Percentiles rank a stretch among this genome's conserved stretches.
Evolutionary conservation across 768 basidiomycete genomes (phyloP).

Genomic region (Russula vinacea): DNA sequence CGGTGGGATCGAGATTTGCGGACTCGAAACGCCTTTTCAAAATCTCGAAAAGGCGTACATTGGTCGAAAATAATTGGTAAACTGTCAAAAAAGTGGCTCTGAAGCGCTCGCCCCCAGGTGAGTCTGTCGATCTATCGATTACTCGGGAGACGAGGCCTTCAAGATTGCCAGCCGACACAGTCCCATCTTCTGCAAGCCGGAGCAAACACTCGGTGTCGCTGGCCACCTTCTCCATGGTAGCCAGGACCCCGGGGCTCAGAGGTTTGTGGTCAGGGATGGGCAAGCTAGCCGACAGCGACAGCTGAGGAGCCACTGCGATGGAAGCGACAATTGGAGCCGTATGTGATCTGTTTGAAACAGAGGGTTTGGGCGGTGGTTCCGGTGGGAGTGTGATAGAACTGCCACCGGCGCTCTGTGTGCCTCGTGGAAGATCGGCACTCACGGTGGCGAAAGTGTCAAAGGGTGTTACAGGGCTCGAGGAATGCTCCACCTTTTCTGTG

Average conservation of each 20-base stretch:
- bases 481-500: too few species aligned
- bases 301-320: background rate
- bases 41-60: constrained; percentile 9
- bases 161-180: constrained; percentile 19
- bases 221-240: background rate
- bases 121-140: background rate
- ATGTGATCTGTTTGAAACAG: background rate
- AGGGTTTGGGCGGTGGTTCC: background rate
- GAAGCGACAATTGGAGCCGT: background rate
- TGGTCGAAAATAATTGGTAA: constrained; percentile 16
- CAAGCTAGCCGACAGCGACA: background rate
- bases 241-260: background rate
- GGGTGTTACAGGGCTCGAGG: too few species aligned
- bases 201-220: constrained; percentile 12
- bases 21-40: constrained; percentile 18
- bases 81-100: constrained; percentile 9
- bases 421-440: background rate
- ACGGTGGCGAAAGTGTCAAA: background rate
- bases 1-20: background rate
- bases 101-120: background rate
- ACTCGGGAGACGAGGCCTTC: constrained; percentile 18
- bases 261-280: background rate
- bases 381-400: background rate
- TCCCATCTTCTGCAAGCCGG: constrained; percentile 13
- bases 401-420: background rate